Conservation (phyloP, 768 basidiomycete species). For the Amanita pseudoporphyria region DNA sequence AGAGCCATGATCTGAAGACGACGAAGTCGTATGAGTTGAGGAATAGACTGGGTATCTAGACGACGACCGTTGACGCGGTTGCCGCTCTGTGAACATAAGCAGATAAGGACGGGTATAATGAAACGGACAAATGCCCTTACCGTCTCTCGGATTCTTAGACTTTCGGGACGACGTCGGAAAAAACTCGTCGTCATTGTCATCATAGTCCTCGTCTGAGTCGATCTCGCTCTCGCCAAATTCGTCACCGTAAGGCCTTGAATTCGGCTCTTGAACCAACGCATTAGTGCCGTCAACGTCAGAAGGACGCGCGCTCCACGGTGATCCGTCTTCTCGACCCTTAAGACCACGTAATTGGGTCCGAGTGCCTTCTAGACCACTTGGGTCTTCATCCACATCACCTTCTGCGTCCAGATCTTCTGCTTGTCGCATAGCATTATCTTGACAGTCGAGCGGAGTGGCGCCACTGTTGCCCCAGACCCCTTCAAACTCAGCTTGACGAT, state of each 20-base stretch:
- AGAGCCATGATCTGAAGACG: constrained; percentile 7
- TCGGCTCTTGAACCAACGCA: constrained; percentile 5
- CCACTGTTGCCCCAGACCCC: constrained; percentile 5
- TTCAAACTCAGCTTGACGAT: constrained; percentile 4
- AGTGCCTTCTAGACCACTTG: constrained; percentile 4
- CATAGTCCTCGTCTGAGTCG: constrained; percentile 12
- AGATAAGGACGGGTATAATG: constrained; percentile 11
- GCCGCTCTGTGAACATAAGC: constrained; percentile 2
- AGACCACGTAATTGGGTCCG: constrained; percentile 4
- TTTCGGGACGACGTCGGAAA: constrained; percentile 8
- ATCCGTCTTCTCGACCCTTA: constrained; percentile 8
- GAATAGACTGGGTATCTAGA: constrained; percentile 12
- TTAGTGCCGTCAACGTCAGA: constrained; percentile 6
- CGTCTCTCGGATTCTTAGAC: constrained; percentile 4
- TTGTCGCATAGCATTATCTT: constrained; percentile 10
- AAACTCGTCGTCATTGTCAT: constrained; percentile 17
- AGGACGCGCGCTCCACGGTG: constrained; percentile 2
- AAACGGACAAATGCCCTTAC: constrained; percentile 8
- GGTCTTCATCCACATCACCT: constrained; percentile 15
- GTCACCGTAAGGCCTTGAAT: constrained; percentile 2
- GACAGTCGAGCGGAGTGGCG: not conserved
- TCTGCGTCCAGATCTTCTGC: constrained; percentile 20
- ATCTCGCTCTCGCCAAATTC: constrained; percentile 7
- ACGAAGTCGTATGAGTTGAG: constrained; percentile 3
- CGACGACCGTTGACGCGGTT: constrained; percentile 13